Evolutionary conservation across 2,329 filamentous ascomycete species (phyloP), one percentile per base, ranked within the genome.

Genomic region (Pseudogymnoascus sp.): DNA sequence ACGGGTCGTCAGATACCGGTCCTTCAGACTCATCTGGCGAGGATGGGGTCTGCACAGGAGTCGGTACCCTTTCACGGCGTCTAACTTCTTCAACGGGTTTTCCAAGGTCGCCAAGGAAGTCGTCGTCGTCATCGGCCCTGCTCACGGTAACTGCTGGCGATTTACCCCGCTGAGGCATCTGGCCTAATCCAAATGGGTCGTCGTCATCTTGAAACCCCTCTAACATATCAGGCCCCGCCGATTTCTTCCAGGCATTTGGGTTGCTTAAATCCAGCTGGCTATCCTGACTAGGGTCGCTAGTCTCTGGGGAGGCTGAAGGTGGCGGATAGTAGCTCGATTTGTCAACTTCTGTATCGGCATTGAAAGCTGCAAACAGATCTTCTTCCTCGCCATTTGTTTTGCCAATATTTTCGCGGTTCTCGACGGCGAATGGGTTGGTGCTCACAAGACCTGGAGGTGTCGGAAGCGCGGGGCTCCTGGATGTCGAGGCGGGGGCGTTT

Each of bases 171-270:
- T 69, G 74, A 64, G 82, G 81, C 67, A 90, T 71, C 64, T 86
- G 77, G 61, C 79, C 85, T 34, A 96, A 75, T 0, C 90, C 92
- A 71, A 97, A 96, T 1, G 91, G 90, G 69, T 96, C 90, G 69
- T 95, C 90, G 66, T 92, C 86, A 28, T 82, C 77, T 10, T 72
- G 74, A 63, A 84, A 74, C 0, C 66, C 71, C 35, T 60, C 60
- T 57, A 63, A 48, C 48, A 59, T 59, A 37, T 65, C 39, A 13
- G 63, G 56, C 52, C 45, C 37, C 3, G 69, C 45, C 23, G 74
- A 70, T 59, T 74, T 66, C 21, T 68, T 73, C 83, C 83, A 86
- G 1, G 82, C 77, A 60, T 71, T 76, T 1, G 83, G 79, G 60
- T 77, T 75, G 59, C 74, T 77, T 52, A 86, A 72, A 67, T 85